phyloP scores from a whole-genome alignment of 2,329 filamentous ascomycete genomes.

The Lachnellula occidentalis region DNA sequence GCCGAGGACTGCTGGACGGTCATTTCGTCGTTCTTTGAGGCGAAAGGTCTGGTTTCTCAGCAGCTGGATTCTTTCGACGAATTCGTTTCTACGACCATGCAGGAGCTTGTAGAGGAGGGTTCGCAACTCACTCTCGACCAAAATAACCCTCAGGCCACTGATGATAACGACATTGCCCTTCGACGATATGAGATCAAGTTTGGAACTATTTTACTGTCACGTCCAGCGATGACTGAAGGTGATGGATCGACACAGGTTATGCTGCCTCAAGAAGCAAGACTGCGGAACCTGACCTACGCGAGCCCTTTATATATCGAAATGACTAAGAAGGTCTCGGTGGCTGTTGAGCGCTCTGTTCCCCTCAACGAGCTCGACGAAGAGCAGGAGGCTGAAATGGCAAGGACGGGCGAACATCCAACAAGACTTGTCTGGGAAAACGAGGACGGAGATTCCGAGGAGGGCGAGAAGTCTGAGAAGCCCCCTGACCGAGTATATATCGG shows the following conservation, averaged over 20 bases:
- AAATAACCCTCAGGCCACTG: constrained; percentile 69
- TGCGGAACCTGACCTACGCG: constrained; percentile 93
- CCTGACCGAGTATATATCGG: constrained; percentile 72
- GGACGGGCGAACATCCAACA: constrained; percentile 53
- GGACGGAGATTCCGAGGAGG: constrained; percentile 32
- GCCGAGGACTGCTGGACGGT: constrained; percentile 98
- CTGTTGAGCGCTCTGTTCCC: constrained; percentile 66
- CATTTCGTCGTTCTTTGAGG: constrained; percentile 94
- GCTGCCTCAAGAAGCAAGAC: constrained; percentile 87
- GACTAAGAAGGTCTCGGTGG: constrained; percentile 76
- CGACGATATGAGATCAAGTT: constrained; percentile 95
- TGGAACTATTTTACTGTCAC: constrained; percentile 80
- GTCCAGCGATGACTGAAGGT: constrained; percentile 86
- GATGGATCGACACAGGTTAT: constrained; percentile 83
- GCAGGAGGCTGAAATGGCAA: constrained; percentile 49
- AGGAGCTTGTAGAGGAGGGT: constrained; percentile 90
- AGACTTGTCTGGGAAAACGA: constrained; percentile 56
- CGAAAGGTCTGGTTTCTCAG: constrained; percentile 92
- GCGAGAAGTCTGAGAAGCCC: constrained; percentile 45
- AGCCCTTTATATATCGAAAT: constrained; percentile 88
- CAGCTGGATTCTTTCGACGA: constrained; percentile 98
- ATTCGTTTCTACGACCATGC: constrained; percentile 89
- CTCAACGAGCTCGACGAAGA: constrained; percentile 64
- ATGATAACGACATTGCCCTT: constrained; percentile 76
- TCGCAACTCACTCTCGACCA: constrained; percentile 90